Conservation (phyloP, 768 basidiomycete species). For the Cystobasidium tubakii region DNA sequence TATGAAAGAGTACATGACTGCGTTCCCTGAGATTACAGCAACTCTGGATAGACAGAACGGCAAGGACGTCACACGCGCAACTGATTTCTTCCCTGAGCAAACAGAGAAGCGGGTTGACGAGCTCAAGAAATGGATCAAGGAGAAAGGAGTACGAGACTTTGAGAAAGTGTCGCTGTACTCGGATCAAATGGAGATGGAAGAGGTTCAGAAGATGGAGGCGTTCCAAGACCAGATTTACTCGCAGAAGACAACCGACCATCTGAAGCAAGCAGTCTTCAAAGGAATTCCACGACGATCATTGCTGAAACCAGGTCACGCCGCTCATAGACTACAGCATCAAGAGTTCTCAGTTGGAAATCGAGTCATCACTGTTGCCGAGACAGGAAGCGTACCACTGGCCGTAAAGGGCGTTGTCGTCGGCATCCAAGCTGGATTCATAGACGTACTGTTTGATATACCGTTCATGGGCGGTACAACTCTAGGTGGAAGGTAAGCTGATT, state of each 20-base stretch:
- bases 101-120: slow-evolving; percentile 62
- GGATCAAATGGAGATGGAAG: slow-evolving; percentile 81
- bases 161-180: slow-evolving; percentile 88
- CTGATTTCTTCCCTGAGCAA: slow-evolving; percentile 57
- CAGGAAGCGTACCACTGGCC: slow-evolving; percentile 81
- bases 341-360: slow-evolving; percentile 81
- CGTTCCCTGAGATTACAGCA: slow-evolving; percentile 77
- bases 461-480: slow-evolving; percentile 90
- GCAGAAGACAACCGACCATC: slow-evolving; percentile 58
- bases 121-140: slow-evolving; percentile 76
- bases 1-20: slow-evolving; percentile 71
- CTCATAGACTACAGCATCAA: slow-evolving; percentile 84
- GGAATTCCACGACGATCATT: slow-evolving; percentile 87
- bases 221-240: slow-evolving; percentile 65
- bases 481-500: slow-evolving; percentile 61
- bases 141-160: slow-evolving; percentile 78
- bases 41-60: slow-evolving; percentile 57
- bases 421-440: slow-evolving; percentile 76
- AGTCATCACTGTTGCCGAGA: slow-evolving; percentile 91
- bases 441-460: slow-evolving; percentile 90
- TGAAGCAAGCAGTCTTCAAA: slow-evolving; percentile 90
- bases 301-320: slow-evolving; percentile 82
- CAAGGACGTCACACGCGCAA: slow-evolving; percentile 25
- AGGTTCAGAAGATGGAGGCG: slow-evolving; percentile 70
- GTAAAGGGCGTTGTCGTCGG: slow-evolving; percentile 92